Conservation (phyloP, 768 basidiomycete species). For the Leccinum fibrillosum region DNA sequence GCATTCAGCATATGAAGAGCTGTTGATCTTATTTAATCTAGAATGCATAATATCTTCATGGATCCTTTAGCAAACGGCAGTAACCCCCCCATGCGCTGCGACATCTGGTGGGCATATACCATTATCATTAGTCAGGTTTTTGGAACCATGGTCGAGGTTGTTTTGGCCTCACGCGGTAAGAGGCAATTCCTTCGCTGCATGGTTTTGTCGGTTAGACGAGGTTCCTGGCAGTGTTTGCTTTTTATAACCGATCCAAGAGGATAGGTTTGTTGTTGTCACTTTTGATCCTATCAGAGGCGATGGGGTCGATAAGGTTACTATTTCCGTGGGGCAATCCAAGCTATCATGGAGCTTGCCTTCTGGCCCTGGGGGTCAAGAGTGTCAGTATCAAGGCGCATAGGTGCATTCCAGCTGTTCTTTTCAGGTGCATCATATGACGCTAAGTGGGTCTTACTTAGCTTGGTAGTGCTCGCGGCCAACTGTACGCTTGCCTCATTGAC, state of each 20-base stretch:
- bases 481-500: slow-evolving; percentile 15
- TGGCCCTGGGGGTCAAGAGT: background rate
- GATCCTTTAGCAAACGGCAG: slow-evolving; percentile 5
- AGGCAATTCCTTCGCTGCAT: background rate
- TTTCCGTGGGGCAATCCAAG: background rate
- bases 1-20: background rate
- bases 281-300: slow-evolving; percentile 6
- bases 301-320: background rate
- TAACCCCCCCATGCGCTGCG: slow-evolving; percentile 8
- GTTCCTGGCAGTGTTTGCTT: slow-evolving; percentile 12
- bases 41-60: slow-evolving; percentile 15
- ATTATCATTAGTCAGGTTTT: background rate
- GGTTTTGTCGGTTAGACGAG: background rate
- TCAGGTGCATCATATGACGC: background rate
- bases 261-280: slow-evolving; percentile 7
- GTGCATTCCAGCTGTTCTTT: background rate
- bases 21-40: background rate
- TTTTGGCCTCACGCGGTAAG: slow-evolving; percentile 18
- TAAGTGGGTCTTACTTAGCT: slow-evolving; percentile 1
- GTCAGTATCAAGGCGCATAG: background rate
- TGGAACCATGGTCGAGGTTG: slow-evolving; percentile 12
- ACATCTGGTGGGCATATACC: slow-evolving; percentile 12
- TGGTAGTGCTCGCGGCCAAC: slow-evolving; percentile 13
- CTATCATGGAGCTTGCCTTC: slow-evolving; percentile 12
- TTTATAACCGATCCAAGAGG: slow-evolving; percentile 17